Evolutionary conservation across 164 flowering plant species (phyloP).

Genomic region (Vitis labrusca): DNA sequence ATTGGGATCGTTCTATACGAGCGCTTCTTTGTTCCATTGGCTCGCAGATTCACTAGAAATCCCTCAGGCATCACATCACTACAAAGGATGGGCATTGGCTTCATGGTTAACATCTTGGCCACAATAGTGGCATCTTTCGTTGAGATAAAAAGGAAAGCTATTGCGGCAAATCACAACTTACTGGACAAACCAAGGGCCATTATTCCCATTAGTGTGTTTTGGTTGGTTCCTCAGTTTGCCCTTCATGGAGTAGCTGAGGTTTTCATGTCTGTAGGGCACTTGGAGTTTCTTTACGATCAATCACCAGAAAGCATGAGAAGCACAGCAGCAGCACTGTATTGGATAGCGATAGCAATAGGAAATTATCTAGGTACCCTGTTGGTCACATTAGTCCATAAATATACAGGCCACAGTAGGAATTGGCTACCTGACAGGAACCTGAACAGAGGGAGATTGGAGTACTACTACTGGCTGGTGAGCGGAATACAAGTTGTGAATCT

Average conservation of each 20-base stretch:
- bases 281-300: slow-evolving; percentile 40
- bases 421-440: slow-evolving; percentile 69
- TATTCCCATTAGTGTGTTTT: slow-evolving; percentile 46
- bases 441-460: slow-evolving; percentile 60
- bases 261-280: slow-evolving; percentile 31
- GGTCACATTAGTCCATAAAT: slow-evolving; percentile 52
- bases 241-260: slow-evolving; percentile 36
- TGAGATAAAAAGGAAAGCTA: slow-evolving; percentile 50
- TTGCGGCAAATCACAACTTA: slow-evolving; percentile 37
- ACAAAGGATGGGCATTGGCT: slow-evolving; percentile 60
- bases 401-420: slow-evolving; percentile 39
- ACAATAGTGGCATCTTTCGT: slow-evolving; percentile 38
- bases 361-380: slow-evolving; percentile 53
- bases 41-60: slow-evolving; percentile 39
- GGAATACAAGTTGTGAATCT: slow-evolving; percentile 58
- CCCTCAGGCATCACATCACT: slow-evolving; percentile 47
- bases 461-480: slow-evolving; percentile 56
- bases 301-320: slow-evolving; percentile 39
- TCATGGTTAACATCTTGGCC: slow-evolving; percentile 36
- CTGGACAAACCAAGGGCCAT: slow-evolving; percentile 38
- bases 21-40: slow-evolving; percentile 52
- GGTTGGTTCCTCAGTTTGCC: slow-evolving; percentile 34
- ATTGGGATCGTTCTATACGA: slow-evolving; percentile 43
- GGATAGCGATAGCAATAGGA: slow-evolving; percentile 48
- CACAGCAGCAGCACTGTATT: slow-evolving; percentile 45